Conservation (phyloP, 208 protist genomes). For the Crithidia brevicula region DNA sequence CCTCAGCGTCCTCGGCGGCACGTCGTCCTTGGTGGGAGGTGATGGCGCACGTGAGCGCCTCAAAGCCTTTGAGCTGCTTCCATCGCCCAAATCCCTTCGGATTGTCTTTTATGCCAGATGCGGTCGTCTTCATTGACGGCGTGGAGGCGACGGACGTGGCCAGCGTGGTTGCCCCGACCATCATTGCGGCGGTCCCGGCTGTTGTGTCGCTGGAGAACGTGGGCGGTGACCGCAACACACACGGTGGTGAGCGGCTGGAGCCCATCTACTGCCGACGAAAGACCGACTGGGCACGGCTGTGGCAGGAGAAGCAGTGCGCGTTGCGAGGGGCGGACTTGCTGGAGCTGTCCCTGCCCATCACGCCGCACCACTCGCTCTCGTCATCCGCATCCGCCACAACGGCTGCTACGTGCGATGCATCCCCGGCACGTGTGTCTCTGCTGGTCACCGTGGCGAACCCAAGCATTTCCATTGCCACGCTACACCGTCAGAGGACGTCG, state of each 20-base stretch:
- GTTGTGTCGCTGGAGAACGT: neutral
- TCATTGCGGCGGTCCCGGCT: slow-evolving; percentile 39
- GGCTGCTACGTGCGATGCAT: too few species aligned
- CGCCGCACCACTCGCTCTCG: neutral
- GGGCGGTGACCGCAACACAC: neutral
- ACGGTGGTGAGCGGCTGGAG: slow-evolving; percentile 16
- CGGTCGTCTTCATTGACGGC: slow-evolving; percentile 68
- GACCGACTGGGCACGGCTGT: slow-evolving; percentile 14
- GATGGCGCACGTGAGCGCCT: neutral
- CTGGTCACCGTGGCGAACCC: slow-evolving; percentile 57
- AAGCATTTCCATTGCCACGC: slow-evolving; percentile 27
- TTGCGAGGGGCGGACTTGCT: slow-evolving; percentile 44
- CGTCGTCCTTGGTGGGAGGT: neutral
- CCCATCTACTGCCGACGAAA: slow-evolving; percentile 26
- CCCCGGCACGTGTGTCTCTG: slow-evolving; percentile 24
- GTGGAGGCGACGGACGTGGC: slow-evolving; percentile 58
- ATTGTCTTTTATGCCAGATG: slow-evolving; percentile 45
- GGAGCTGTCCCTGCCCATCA: slow-evolving; percentile 46
- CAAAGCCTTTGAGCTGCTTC: neutral
- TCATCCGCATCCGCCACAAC: too few species aligned
- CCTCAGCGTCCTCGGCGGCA: neutral
- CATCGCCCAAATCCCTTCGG: neutral
- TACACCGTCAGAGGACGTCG: slow-evolving; percentile 36
- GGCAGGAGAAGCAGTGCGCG: slow-evolving; percentile 27
- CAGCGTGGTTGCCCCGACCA: slow-evolving; percentile 38